Percentiles rank a stretch among this genome's conserved stretches.
Evolutionary conservation across 331 rosid genomes (phyloP).

Genomic region (Cydonia oblonga): DNA sequence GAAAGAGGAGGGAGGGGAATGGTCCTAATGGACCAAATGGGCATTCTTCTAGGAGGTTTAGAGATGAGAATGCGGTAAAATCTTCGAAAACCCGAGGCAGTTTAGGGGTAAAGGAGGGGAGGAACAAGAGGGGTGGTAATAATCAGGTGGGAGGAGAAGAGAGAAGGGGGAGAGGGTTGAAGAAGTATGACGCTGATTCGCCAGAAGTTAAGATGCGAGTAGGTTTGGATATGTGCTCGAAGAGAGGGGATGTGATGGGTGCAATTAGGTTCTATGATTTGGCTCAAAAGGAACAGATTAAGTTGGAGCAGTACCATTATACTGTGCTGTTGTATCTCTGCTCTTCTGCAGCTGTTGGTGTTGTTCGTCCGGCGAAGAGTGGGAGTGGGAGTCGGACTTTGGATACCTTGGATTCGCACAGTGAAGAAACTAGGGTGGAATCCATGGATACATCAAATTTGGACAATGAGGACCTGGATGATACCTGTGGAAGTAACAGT

Average conservation of each 20-base stretch:
- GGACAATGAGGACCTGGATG: neutral
- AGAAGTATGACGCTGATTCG: slow-evolving; percentile 25
- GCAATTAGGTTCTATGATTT: slow-evolving; percentile 63
- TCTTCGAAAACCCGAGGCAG: slow-evolving; percentile 9
- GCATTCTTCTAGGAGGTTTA: slow-evolving; percentile 14
- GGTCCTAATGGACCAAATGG: neutral
- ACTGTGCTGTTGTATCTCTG: slow-evolving; percentile 72
- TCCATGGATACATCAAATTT: slow-evolving; percentile 12
- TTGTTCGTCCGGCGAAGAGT: slow-evolving; percentile 76
- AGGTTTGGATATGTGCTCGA: slow-evolving; percentile 72
- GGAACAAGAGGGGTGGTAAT: slow-evolving; percentile 11
- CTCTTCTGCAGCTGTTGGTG: slow-evolving; percentile 85
- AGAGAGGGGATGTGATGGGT: slow-evolving; percentile 60
- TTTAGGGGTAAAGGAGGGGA: slow-evolving; percentile 11
- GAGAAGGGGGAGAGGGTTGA: slow-evolving; percentile 22
- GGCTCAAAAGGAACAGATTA: slow-evolving; percentile 39
- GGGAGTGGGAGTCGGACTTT: slow-evolving; percentile 48
- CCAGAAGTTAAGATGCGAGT: slow-evolving; percentile 31
- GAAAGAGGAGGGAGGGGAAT: slow-evolving; percentile 24
- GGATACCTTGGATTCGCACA: slow-evolving; percentile 23
- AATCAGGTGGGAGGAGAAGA: slow-evolving; percentile 19
- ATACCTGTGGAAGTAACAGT: neutral
- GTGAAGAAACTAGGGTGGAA: slow-evolving; percentile 12
- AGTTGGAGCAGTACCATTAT: slow-evolving; percentile 62
- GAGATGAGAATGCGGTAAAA: slow-evolving; percentile 8